Evolutionary conservation across 345 rosid species (phyloP).

Genomic region (Kandelia obovata): DNA sequence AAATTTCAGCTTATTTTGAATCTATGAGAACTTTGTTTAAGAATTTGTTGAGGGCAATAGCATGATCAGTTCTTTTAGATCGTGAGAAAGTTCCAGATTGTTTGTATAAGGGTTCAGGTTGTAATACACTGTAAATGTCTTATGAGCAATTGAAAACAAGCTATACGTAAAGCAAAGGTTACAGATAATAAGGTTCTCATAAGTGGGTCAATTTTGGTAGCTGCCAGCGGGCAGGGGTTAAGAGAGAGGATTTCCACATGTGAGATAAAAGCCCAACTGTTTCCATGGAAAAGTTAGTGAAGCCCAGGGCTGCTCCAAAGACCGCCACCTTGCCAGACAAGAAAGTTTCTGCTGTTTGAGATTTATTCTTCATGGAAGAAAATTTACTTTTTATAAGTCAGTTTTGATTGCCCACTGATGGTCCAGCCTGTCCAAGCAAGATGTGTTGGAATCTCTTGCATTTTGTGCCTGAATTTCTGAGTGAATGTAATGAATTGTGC

Average conservation of each 20-base stretch:
- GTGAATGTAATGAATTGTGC: constrained; percentile 50
- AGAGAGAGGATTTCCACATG: constrained; percentile 22
- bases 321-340: constrained; percentile 32
- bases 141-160: constrained; percentile 13
- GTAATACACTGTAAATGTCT: constrained; percentile 7
- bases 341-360: constrained; percentile 38
- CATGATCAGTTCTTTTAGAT: neutral
- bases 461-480: constrained; percentile 34
- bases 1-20: neutral
- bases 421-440: constrained; percentile 28
- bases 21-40: constrained; percentile 3
- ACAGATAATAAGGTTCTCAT: constrained; percentile 7
- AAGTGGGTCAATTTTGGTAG: neutral
- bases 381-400: constrained; percentile 18
- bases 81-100: neutral
- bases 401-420: constrained; percentile 31
- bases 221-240: constrained; percentile 11
- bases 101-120: constrained; percentile 8
- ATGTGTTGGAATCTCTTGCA: constrained; percentile 42
- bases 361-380: constrained; percentile 33
- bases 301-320: constrained; percentile 23
- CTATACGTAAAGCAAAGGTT: constrained; percentile 10
- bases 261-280: constrained; percentile 18
- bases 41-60: constrained; percentile 5
- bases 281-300: constrained; percentile 13